Conservation (phyloP, 495 filamentous ascomycete species). For the Durotheca rogersii region DNA sequence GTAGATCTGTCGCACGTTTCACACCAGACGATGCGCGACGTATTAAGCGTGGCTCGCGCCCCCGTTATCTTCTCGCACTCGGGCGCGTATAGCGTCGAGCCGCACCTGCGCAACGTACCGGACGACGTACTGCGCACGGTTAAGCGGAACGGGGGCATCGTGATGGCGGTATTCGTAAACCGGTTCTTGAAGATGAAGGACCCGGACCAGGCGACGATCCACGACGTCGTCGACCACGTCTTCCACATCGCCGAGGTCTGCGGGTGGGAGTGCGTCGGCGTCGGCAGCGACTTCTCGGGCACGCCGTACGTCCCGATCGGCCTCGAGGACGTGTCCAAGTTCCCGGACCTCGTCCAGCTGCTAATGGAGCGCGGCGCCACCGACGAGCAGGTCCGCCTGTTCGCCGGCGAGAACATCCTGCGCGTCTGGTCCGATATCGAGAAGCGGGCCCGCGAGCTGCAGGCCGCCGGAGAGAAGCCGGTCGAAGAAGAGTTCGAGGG, state of each 20-base stretch:
- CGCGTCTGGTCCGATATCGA: conserved; percentile 26
- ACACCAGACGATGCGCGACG: conserved; percentile 57
- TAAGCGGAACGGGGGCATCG: conserved; percentile 53
- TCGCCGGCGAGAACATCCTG: conserved; percentile 57
- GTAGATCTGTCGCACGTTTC: conserved; percentile 58
- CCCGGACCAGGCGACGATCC: conserved; percentile 57
- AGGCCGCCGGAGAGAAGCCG: conserved; percentile 23
- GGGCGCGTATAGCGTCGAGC: conserved; percentile 54
- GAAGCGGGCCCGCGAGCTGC: conserved; percentile 19
- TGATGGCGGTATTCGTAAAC: conserved; percentile 64
- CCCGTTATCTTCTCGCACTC: conserved; percentile 61
- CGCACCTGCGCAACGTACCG: conserved; percentile 60
- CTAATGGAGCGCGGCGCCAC: conserved; percentile 51
- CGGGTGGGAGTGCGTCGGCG: conserved; percentile 61
- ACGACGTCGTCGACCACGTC: conserved; percentile 65
- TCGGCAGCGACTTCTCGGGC: conserved; percentile 67
- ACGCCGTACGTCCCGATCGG: conserved; percentile 51
- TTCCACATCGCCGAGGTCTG: conserved; percentile 55
- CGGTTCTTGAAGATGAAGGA: conserved; percentile 61
- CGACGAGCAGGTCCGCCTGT: conserved; percentile 51
- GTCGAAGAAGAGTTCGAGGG: conserved; percentile 25
- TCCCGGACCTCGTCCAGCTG: conserved; percentile 21
- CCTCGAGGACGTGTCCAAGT: conserved; percentile 46
- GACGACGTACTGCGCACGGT: conserved; percentile 60
- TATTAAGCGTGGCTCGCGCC: conserved; percentile 50